Evolutionary conservation across 1,284 basidiomycete genomes (phyloP).

Genomic region (Sporisorium sorghi): DNA sequence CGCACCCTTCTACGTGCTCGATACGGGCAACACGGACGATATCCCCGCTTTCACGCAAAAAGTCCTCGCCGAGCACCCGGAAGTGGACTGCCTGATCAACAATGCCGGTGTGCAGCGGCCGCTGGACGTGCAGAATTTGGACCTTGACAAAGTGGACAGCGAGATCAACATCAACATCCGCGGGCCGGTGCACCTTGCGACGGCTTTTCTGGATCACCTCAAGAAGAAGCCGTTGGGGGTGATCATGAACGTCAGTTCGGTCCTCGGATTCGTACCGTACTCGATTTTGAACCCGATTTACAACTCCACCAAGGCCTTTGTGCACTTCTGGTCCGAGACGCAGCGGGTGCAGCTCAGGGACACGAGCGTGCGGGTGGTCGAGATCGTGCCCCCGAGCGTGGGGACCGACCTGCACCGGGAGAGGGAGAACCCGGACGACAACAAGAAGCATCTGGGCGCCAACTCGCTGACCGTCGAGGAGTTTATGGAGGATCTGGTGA

Average conservation of each 20-base stretch:
- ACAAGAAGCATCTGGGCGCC: slow-evolving; percentile 63
- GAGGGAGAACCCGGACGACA: slow-evolving; percentile 59
- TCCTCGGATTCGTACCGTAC: slow-evolving; percentile 60
- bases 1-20: slow-evolving; percentile 69
- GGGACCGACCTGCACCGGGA: slow-evolving; percentile 60
- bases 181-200: slow-evolving; percentile 62
- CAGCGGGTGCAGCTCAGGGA: slow-evolving; percentile 61
- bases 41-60: slow-evolving; percentile 65
- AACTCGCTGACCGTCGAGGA: slow-evolving; percentile 58
- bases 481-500: slow-evolving; percentile 59
- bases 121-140: slow-evolving; percentile 59
- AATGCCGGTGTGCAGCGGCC: slow-evolving; percentile 70
- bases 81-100: slow-evolving; percentile 71
- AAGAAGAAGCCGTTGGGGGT: slow-evolving; percentile 55
- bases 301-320: slow-evolving; percentile 59
- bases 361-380: slow-evolving; percentile 59
- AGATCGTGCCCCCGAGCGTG: slow-evolving; percentile 65
- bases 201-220: slow-evolving; percentile 59
- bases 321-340: slow-evolving; percentile 63
- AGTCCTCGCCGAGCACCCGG: slow-evolving; percentile 69
- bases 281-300: slow-evolving; percentile 57
- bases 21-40: slow-evolving; percentile 66
- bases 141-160: slow-evolving; percentile 59
- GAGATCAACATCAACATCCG: slow-evolving; percentile 65
- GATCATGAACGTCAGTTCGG: slow-evolving; percentile 63